Evolutionary conservation across 2,329 filamentous ascomycete genomes (phyloP).

Genomic region (Stromatinia cepivora): DNA sequence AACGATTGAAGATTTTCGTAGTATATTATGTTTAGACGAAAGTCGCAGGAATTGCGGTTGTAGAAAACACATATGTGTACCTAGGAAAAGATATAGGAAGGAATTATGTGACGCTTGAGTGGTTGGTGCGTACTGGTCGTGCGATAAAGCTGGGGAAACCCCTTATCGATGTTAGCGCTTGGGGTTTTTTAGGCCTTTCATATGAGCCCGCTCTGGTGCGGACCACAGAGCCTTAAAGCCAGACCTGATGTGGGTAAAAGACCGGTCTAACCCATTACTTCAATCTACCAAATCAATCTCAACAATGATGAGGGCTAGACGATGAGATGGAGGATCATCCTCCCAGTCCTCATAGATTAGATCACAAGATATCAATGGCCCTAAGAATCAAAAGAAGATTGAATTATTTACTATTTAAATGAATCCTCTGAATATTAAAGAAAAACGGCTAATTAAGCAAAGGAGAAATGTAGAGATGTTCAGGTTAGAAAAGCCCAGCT

Average conservation of each 20-base stretch:
- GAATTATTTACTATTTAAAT: constrained; percentile 35
- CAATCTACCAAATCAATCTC: neutral
- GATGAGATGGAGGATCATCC: neutral
- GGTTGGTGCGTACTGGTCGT: constrained; percentile 2
- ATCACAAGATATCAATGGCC: neutral
- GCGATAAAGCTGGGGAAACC: constrained; percentile 19
- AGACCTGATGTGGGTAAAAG: neutral
- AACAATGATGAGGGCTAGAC: neutral
- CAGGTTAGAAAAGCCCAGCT: constrained; percentile 36
- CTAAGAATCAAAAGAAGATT: constrained; percentile 11
- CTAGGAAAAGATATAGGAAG: neutral
- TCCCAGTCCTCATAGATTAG: neutral
- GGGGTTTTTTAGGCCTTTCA: neutral
- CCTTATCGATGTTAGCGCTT: constrained; percentile 13
- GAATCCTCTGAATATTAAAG: constrained; percentile 39
- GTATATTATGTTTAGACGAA: neutral
- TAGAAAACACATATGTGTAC: constrained; percentile 24
- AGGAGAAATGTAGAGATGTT: constrained; percentile 39
- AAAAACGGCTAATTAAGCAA: constrained; percentile 43
- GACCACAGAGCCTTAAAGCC: neutral
- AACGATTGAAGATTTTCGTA: neutral
- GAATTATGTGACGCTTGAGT: neutral
- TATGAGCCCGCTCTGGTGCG: neutral
- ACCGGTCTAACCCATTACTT: neutral
- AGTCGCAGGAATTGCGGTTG: constrained; percentile 8